These are phyloP conservation scores for Haplosporangium gracile DNA, from an alignment of 192 early-diverging fungal species.

Conservation along the genomic window DNA sequence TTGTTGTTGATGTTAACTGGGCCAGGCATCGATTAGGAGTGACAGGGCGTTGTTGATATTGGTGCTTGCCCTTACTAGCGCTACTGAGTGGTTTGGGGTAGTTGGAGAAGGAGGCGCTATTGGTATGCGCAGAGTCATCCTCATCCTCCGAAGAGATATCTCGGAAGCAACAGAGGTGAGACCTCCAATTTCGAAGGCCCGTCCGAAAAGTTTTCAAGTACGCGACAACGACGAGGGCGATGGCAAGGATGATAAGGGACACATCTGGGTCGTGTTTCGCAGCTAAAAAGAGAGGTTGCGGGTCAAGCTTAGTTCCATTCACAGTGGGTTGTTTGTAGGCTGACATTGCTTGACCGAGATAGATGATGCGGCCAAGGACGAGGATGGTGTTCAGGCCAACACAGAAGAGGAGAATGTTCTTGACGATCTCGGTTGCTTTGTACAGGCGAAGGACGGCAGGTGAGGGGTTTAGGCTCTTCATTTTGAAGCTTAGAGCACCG, in stretches of 20 bases:
- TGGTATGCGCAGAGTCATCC: background rate
- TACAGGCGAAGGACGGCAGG: slow-evolving; percentile 16
- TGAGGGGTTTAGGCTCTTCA: slow-evolving; percentile 18
- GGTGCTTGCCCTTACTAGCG: too few species aligned
- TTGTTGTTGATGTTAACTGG: background rate
- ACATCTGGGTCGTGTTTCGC: slow-evolving; percentile 13
- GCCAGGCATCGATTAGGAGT: background rate
- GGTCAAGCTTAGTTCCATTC: background rate
- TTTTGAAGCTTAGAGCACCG: slow-evolving; percentile 9
- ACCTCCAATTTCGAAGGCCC: background rate
- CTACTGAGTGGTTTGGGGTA: too few species aligned
- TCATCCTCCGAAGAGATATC: background rate
- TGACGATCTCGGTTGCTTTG: slow-evolving; percentile 3
- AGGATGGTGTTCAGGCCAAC: slow-evolving; percentile 5
- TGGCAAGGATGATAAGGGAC: background rate
- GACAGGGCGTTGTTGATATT: background rate
- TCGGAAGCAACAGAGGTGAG: background rate
- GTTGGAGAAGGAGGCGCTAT: background rate
- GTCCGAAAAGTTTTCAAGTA: slow-evolving; percentile 2
- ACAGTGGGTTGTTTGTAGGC: background rate
- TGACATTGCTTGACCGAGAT: background rate
- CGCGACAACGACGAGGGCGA: background rate
- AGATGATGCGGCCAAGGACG: background rate
- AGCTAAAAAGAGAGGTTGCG: background rate
- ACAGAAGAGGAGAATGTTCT: slow-evolving; percentile 9